phyloP scores from a whole-genome alignment of 2,329 filamentous ascomycete species.

The Pseudogymnoascus sp. region DNA sequence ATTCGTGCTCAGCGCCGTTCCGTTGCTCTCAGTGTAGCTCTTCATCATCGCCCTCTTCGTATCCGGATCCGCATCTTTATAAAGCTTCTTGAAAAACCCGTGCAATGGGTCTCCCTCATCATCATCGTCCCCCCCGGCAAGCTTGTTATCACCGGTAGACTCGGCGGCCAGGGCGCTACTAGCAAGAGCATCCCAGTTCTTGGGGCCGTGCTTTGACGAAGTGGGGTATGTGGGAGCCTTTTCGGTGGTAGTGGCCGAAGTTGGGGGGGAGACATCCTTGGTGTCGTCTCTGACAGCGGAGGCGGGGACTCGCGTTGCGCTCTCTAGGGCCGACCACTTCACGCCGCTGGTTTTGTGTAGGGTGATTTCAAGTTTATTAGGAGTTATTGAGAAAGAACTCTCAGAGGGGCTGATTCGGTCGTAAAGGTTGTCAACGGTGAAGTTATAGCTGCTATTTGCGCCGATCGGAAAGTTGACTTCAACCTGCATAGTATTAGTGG shows the following conservation, averaged over 20 bases:
- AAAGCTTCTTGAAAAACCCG: conserved; percentile 83
- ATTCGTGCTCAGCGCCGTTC: conserved; percentile 84
- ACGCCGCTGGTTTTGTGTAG: conserved; percentile 57
- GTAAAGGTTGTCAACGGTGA: conserved; percentile 58
- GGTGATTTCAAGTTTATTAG: conserved; percentile 71
- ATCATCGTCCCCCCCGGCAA: conserved; percentile 44
- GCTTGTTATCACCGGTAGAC: conserved; percentile 28
- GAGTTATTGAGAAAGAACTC: conserved; percentile 57
- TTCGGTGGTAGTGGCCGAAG: conserved; percentile 8
- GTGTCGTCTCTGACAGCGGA: neutral
- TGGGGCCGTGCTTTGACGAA: conserved; percentile 72
- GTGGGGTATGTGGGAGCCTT: conserved; percentile 60
- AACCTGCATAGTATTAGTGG: conserved; percentile 30
- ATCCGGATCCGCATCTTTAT: conserved; percentile 66
- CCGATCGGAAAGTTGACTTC: conserved; percentile 50
- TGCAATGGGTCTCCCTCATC: conserved; percentile 61
- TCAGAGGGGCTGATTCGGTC: conserved; percentile 51
- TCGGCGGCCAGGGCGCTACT: conserved; percentile 34
- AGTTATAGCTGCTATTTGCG: conserved; percentile 44
- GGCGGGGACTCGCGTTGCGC: conserved; percentile 7
- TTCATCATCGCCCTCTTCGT: conserved; percentile 94
- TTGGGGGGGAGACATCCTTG: conserved; percentile 4
- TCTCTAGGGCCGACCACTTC: conserved; percentile 24
- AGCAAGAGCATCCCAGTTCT: conserved; percentile 83
- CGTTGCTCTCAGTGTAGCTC: conserved; percentile 88